Conservation (phyloP, 2,329 filamentous ascomycete species). For the Venturia asperata region DNA sequence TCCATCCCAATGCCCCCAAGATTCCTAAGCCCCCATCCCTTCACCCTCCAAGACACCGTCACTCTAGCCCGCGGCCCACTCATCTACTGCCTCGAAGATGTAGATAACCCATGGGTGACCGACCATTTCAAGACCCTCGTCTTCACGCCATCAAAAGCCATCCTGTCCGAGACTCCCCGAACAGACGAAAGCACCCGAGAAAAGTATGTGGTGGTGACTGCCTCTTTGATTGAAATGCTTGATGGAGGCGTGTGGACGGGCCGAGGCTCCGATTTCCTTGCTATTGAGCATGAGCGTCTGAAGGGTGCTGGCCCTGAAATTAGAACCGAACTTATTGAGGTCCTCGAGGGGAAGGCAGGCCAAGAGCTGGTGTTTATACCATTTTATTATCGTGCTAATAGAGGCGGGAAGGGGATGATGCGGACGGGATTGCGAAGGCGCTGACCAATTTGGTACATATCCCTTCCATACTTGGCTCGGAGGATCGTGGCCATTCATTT, state of each 20-base stretch:
- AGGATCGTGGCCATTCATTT: too few relatives aligned
- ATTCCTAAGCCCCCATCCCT: slow-evolving; percentile 48
- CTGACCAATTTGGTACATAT: not conserved
- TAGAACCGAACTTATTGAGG: not conserved
- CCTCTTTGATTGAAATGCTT: not conserved
- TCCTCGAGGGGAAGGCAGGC: slow-evolving; percentile 15
- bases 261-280: slow-evolving; percentile 15
- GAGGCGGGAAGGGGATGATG: slow-evolving; percentile 49
- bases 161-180: slow-evolving; percentile 13
- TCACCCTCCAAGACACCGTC: slow-evolving; percentile 49
- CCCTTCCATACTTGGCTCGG: too few relatives aligned
- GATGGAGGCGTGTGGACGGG: not conserved
- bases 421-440: slow-evolving; percentile 34
- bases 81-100: slow-evolving; percentile 55
- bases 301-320: slow-evolving; percentile 4
- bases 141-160: slow-evolving; percentile 14
- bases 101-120: slow-evolving; percentile 49
- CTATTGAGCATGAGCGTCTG: slow-evolving; percentile 21
- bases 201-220: not conserved
- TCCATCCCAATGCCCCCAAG: slow-evolving; percentile 42
- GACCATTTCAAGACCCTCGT: slow-evolving; percentile 45
- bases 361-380: slow-evolving; percentile 45
- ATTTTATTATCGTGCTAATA: slow-evolving; percentile 50
- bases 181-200: slow-evolving; percentile 13
- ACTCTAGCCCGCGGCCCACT: slow-evolving; percentile 51